A percentile compares a stretch with the other conserved stretches of the same genome.
Evolutionary conservation across 2,329 filamentous ascomycete genomes (phyloP).

Genomic region (Dactylellina drechsleri): DNA sequence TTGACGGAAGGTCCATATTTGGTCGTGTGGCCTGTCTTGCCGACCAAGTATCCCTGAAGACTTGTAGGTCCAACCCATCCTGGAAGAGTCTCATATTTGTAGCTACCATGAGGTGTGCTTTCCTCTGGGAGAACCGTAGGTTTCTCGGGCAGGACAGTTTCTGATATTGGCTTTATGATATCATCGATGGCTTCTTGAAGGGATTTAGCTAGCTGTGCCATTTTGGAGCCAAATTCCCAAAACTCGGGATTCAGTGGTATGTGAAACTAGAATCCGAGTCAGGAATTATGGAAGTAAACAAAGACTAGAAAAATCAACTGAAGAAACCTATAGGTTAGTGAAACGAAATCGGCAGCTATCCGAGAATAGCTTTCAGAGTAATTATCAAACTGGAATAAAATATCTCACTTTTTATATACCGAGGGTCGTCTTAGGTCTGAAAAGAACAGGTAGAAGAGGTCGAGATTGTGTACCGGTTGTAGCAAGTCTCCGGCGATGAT

Average conservation of each 20-base stretch:
- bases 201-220: conserved; percentile 1
- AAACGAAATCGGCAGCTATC: too few relatives aligned
- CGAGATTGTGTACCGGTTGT: too few relatives aligned
- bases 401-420: too few relatives aligned
- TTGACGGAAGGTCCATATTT: conserved; percentile 29
- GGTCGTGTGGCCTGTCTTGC: conserved; percentile 16
- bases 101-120: conserved; percentile 14
- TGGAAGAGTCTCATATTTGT: not conserved
- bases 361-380: too few relatives aligned
- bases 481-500: not conserved
- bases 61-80: not conserved
- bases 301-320: too few relatives aligned
- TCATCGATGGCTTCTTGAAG: not conserved
- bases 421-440: too few relatives aligned
- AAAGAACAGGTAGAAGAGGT: too few relatives aligned
- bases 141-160: not conserved
- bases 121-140: conserved; percentile 11
- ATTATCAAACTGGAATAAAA: too few relatives aligned
- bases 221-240: not conserved
- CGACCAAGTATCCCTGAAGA: conserved; percentile 5
- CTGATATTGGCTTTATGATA: not conserved
- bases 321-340: too few relatives aligned
- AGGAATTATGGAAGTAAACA: too few relatives aligned
- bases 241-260: not conserved
- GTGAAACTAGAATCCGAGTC: too few relatives aligned